These are phyloP conservation scores for Lactifluus pinguis DNA, from an alignment of 768 basidiomycete genomes.

Conservation along the genomic window DNA sequence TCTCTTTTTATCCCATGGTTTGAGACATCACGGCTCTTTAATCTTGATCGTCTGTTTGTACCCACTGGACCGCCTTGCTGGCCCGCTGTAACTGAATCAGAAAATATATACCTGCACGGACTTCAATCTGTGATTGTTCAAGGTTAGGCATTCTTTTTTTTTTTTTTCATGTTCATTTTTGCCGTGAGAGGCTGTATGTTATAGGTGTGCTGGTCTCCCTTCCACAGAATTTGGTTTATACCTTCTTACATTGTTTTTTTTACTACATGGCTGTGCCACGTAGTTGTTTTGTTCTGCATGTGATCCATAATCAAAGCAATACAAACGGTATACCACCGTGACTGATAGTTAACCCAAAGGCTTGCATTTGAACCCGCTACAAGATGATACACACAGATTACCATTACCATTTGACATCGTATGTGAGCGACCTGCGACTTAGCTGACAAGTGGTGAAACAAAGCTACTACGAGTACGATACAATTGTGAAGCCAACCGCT, in stretches of 20 bases:
- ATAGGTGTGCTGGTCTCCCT: neutral
- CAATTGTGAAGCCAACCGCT: neutral
- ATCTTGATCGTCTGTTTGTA: neutral
- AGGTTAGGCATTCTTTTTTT: neutral
- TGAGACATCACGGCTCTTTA: neutral
- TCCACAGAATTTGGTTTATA: neutral
- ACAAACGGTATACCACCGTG: too few relatives aligned
- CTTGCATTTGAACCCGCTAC: neutral
- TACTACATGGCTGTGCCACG: constrained; percentile 1
- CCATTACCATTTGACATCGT: neutral
- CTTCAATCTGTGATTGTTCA: neutral
- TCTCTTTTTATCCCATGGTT: neutral
- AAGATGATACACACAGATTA: neutral
- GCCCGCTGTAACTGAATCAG: neutral
- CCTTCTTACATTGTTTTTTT: neutral
- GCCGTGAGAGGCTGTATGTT: neutral
- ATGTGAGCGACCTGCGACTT: neutral
- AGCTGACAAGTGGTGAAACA: neutral
- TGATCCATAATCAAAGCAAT: neutral
- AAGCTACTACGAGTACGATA: neutral
- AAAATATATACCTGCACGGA: neutral
- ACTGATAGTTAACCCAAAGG: neutral
- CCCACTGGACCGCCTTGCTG: neutral
- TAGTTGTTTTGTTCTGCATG: constrained; percentile 2
- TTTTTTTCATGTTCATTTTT: neutral